Evolutionary conservation across 306 rosid species (phyloP), one percentile per base, ranked within the genome.

Genomic region (Mimosa bimucronata): DNA sequence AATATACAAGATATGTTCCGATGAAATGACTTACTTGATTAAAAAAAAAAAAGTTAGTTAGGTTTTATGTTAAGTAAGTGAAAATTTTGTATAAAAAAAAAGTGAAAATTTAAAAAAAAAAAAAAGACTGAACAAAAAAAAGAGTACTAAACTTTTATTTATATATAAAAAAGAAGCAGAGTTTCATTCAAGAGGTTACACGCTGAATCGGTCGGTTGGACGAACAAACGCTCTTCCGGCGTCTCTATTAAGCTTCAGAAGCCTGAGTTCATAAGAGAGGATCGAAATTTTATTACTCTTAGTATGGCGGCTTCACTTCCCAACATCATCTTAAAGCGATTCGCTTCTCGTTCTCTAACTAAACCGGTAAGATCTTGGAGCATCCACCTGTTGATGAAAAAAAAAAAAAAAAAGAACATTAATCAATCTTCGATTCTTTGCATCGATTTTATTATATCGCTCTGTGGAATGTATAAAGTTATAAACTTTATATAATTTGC

Each of bases 311-410:
- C 53, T 12, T 48, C 83, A 55, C 66, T 79, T 1, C 13, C 78
- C 12, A 61, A 53, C 67, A 50, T 74, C 15, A 48, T 74, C 38
- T 53, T 74, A 38, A 81, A 66, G 64, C 80, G 84, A 66, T 40
- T 81, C 8, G 41, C 71, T 0, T 50, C 84, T 74, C 75, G 50
- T 28, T 74, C 71, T 28, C 57, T 66, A 13, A 15, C 45, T 25
- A 31, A 65, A 10, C 52, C 66, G 30, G 77, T 81, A 60, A 58
- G 80, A 75, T 42, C 45, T 66, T 11, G 16, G 25, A 48, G 25
- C 71, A 31, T 61, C 37, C 11, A 2, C 1, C 28, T 13, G 2
- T 23, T 44, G 46, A 34, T 18, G 57, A 15, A 11, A 38, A 57
- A 31, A 6, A 34, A 1, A 34, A 6, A 15, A 11, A 38, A 57